Conservation (phyloP, 2,329 filamentous ascomycete genomes). For the Cryphonectria naterciae region DNA sequence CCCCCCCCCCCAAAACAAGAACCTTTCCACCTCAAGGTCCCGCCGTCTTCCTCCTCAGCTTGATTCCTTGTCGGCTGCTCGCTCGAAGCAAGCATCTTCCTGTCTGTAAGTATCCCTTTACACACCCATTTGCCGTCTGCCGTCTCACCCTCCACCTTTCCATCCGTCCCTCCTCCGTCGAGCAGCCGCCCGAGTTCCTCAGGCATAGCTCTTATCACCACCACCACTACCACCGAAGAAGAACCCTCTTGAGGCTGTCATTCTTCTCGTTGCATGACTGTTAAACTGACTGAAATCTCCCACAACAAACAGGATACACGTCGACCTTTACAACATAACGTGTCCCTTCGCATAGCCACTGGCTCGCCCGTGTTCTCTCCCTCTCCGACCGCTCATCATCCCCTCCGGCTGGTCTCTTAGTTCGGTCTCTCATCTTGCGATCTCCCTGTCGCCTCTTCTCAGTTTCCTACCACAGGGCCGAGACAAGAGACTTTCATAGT, state of each 20-base stretch:
- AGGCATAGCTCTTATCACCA: not conserved
- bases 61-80: conserved; percentile 5
- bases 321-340: not conserved
- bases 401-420: conserved; percentile 19
- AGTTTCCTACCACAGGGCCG: conserved; percentile 7
- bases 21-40: not conserved
- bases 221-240: not conserved
- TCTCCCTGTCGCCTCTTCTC: conserved; percentile 9
- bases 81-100: conserved; percentile 10
- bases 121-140: not conserved
- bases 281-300: not conserved
- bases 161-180: not conserved
- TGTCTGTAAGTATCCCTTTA: conserved; percentile 2
- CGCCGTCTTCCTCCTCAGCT: conserved; percentile 10
- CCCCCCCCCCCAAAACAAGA: conserved; percentile 4
- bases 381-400: not conserved
- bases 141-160: not conserved
- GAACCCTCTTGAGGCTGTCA: not conserved
- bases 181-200: not conserved
- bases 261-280: not conserved
- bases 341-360: not conserved
- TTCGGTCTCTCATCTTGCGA: conserved; percentile 9
- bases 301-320: not conserved
- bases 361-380: not conserved
- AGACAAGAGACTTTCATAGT: not conserved